These are phyloP conservation scores for Ceratocystis destructans DNA, from an alignment of 2,329 filamentous ascomycete species.

Conservation along the genomic window DNA sequence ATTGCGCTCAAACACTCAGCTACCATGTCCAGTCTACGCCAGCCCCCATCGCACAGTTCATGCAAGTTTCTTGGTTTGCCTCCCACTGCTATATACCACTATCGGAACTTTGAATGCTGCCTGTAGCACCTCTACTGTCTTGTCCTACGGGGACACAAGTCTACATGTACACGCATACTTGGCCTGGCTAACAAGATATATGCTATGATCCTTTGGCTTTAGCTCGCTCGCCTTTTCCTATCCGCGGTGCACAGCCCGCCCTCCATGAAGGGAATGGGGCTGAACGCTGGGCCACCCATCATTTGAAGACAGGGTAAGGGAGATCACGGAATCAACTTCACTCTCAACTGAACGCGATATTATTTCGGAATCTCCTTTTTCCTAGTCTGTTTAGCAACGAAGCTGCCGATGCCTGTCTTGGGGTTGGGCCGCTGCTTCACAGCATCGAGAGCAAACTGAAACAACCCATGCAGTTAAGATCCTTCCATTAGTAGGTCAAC, in stretches of 20 bases:
- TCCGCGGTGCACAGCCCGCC: neutral
- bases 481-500: neutral
- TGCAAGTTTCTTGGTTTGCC: too few species aligned
- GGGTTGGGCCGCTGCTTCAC: neutral
- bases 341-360: neutral
- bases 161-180: neutral
- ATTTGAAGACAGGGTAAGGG: neutral
- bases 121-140: neutral
- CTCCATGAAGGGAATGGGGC: neutral
- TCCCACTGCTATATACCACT: too few species aligned
- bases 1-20: neutral
- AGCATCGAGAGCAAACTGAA: neutral
- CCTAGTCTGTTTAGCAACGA: neutral
- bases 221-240: neutral
- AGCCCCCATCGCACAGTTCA: neutral
- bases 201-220: neutral
- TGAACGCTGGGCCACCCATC: neutral
- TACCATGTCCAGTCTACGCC: neutral
- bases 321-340: conserved; percentile 5
- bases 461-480: neutral
- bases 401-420: neutral
- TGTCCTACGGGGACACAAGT: neutral
- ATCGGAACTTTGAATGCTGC: neutral
- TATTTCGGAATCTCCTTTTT: neutral
- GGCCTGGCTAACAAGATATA: neutral